phyloP scores from a whole-genome alignment of 129 eudicot species.

The Solidago caesia region DNA sequence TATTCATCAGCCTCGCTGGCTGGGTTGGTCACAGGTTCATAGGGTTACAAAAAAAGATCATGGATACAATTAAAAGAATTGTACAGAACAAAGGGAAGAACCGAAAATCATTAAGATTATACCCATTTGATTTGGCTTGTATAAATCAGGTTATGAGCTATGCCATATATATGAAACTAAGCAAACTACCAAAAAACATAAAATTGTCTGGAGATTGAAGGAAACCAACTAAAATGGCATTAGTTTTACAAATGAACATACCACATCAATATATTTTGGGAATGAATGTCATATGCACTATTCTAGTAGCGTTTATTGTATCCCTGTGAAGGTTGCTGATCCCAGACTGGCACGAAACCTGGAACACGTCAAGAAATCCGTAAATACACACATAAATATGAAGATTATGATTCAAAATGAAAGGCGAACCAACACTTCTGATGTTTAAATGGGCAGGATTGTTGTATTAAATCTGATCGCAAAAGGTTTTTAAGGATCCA shows the following conservation, averaged over 20 bases:
- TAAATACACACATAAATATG: constrained; percentile 10
- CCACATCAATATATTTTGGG: constrained; percentile 26
- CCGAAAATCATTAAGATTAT: too few relatives aligned
- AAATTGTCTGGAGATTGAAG: constrained; percentile 15
- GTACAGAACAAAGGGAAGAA: too few relatives aligned
- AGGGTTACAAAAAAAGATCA: neutral
- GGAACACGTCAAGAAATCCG: constrained; percentile 30
- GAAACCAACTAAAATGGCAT: constrained; percentile 21
- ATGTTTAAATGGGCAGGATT: neutral
- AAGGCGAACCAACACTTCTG: neutral
- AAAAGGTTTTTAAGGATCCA: neutral
- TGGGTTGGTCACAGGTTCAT: too few relatives aligned
- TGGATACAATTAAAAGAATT: neutral
- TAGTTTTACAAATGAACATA: constrained; percentile 32
- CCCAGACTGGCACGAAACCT: constrained; percentile 82
- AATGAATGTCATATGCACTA: constrained; percentile 15
- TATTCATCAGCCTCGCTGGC: too few relatives aligned
- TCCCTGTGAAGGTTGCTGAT: constrained; percentile 87
- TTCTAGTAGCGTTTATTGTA: constrained; percentile 73
- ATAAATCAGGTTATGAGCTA: constrained; percentile 28
- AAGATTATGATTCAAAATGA: neutral
- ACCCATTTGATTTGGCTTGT: constrained; percentile 12
- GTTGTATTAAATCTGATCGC: neutral
- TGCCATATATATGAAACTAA: constrained; percentile 21
- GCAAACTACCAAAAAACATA: constrained; percentile 26